Evolutionary conservation across 2,329 filamentous ascomycete genomes (phyloP).

Genomic region (Aspergillus sp.): DNA sequence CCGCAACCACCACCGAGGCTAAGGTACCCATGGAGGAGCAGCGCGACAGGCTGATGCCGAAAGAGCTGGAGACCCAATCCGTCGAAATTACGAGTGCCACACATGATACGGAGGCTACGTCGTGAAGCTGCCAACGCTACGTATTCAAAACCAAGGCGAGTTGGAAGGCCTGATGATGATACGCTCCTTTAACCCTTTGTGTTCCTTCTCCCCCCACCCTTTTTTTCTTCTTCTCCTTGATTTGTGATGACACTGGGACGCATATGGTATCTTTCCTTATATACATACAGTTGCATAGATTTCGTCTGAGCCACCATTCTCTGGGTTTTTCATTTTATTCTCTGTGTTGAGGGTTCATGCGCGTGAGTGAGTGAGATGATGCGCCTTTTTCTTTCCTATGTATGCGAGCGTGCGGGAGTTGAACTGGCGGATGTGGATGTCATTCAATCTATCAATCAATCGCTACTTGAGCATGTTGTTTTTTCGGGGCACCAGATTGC

Average conservation of each 20-base stretch:
- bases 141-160: neutral
- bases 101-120: conserved; percentile 31
- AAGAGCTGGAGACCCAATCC: conserved; percentile 41
- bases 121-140: conserved; percentile 16
- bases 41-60: conserved; percentile 27
- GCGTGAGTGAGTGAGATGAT: neutral
- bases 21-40: conserved; percentile 18
- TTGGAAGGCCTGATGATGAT: conserved; percentile 17
- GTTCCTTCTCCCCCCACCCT: neutral
- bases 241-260: conserved; percentile 17
- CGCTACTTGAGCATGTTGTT: neutral
- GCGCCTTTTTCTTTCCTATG: neutral
- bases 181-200: conserved; percentile 12
- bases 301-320: neutral
- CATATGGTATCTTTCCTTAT: conserved; percentile 18
- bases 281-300: conserved; percentile 26
- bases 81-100: conserved; percentile 34
- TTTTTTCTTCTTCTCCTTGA: neutral
- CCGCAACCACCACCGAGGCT: conserved; percentile 13
- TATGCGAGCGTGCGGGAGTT: neutral
- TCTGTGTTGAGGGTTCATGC: neutral
- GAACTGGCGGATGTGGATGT: neutral
- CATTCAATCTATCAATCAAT: no score
- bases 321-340: conserved; percentile 8
- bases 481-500: neutral